Evolutionary conservation across 75 land plant species (phyloP).

Genomic region (Selaginella moellendorffii): DNA sequence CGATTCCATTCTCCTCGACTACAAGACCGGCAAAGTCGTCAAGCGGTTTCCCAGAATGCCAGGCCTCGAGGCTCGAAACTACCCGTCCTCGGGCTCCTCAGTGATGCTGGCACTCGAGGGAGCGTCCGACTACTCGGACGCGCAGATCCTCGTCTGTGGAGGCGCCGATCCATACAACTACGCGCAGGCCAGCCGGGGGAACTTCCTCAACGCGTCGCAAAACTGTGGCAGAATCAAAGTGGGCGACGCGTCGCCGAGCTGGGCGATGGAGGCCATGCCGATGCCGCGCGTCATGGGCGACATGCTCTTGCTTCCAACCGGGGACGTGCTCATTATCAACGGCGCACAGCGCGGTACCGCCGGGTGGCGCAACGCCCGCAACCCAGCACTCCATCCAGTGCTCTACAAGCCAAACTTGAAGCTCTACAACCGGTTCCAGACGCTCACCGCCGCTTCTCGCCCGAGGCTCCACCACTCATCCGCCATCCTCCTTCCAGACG

Average conservation of each 20-base stretch:
- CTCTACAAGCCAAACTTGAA: conserved; percentile 4
- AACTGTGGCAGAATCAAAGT: conserved; percentile 38
- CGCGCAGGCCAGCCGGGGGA: not conserved
- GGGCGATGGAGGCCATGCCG: conserved; percentile 50
- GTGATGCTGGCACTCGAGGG: conserved; percentile 18
- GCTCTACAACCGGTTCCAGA: not conserved
- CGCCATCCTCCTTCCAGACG: not conserved
- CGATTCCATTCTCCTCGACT: conserved; percentile 2
- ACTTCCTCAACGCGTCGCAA: not conserved
- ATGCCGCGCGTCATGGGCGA: conserved; percentile 33
- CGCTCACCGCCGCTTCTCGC: not conserved
- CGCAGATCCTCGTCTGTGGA: conserved; percentile 19
- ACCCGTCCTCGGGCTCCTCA: conserved; percentile 22
- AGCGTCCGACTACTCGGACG: conserved; percentile 9
- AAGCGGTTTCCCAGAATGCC: conserved; percentile 29
- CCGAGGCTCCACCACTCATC: not conserved
- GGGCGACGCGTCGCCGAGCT: conserved; percentile 19
- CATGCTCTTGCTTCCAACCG: conserved; percentile 43
- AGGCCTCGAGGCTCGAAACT: conserved; percentile 12
- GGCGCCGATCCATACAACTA: conserved; percentile 7
- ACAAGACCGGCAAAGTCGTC: not conserved
- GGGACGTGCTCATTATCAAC: conserved; percentile 35
- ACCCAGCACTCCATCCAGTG: not conserved
- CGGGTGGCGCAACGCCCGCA: conserved; percentile 20
- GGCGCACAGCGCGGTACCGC: conserved; percentile 35